Conservation (phyloP, 495 filamentous ascomycete species). For the Penicillium cataractarum region DNA sequence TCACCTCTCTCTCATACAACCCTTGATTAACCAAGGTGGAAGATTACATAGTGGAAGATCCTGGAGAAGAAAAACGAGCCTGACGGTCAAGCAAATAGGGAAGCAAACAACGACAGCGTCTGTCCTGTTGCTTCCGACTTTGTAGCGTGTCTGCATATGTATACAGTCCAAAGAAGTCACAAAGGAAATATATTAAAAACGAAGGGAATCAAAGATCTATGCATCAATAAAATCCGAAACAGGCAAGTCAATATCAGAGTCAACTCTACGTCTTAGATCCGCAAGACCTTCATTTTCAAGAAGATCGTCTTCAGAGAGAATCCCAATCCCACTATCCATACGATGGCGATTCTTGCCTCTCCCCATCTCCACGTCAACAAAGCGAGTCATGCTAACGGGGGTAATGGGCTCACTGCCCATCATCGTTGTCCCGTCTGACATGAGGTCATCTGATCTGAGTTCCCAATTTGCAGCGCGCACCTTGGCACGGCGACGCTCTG, state of each 20-base stretch:
- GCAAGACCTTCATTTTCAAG: constrained; percentile 39
- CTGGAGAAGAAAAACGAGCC: no score
- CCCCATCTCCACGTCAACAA: constrained; percentile 51
- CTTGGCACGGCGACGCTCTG: constrained; percentile 44
- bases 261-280: constrained; percentile 26
- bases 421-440: constrained; percentile 53
- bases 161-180: not conserved
- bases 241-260: constrained; percentile 33
- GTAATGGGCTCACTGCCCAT: constrained; percentile 49
- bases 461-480: constrained; percentile 47
- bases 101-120: no score
- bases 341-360: constrained; percentile 49
- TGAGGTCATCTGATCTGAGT: constrained; percentile 49
- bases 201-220: constrained; percentile 7
- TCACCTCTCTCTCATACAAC: no score
- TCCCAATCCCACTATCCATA: constrained; percentile 65
- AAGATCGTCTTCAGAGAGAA: constrained; percentile 61
- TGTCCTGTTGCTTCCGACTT: no score
- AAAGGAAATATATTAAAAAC: constrained; percentile 4
- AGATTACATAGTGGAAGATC: no score
- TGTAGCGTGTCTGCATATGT: no score
- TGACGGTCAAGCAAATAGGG: no score
- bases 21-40: no score
- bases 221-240: constrained; percentile 18
- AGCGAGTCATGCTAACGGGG: constrained; percentile 47